phyloP scores from a whole-genome alignment of 257 asterid genomes.

The Craterostigma plantagineum region DNA sequence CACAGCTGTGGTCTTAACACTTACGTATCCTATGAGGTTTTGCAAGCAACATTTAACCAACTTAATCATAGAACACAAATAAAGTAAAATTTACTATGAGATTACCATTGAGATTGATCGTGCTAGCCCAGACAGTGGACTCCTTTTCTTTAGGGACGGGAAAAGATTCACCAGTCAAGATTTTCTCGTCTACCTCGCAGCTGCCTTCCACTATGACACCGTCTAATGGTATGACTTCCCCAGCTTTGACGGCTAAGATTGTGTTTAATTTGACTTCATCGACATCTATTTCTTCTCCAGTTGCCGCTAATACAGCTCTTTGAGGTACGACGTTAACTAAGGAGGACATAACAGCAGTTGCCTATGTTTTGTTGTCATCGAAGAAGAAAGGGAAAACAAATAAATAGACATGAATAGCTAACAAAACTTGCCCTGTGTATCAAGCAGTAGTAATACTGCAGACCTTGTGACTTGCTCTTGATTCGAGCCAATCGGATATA shows the following conservation, averaged over 20 bases:
- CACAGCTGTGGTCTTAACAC: constrained; percentile 36
- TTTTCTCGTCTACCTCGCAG: constrained; percentile 78
- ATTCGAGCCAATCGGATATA: constrained; percentile 74
- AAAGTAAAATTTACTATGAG: neutral
- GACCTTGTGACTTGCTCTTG: constrained; percentile 82
- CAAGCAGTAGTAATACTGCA: neutral
- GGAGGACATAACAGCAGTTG: constrained; percentile 54
- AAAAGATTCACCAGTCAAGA: constrained; percentile 71
- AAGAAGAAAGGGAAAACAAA: no score
- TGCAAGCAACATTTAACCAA: no score
- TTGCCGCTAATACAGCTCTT: constrained; percentile 55
- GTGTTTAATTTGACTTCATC: constrained; percentile 50
- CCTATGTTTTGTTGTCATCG: constrained; percentile 12
- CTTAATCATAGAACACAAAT: neutral
- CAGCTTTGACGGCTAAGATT: constrained; percentile 59
- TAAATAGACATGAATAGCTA: no score
- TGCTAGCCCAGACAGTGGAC: constrained; percentile 73
- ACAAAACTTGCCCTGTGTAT: no score
- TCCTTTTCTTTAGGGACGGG: constrained; percentile 64
- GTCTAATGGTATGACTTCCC: constrained; percentile 65
- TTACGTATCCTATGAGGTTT: constrained; percentile 42
- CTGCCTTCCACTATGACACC: constrained; percentile 61
- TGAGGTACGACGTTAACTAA: constrained; percentile 64
- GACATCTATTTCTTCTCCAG: constrained; percentile 49
- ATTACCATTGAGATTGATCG: constrained; percentile 69